Conservation (phyloP, 192 early-diverging fungal species). For the Dimargaris cristalligena region DNA sequence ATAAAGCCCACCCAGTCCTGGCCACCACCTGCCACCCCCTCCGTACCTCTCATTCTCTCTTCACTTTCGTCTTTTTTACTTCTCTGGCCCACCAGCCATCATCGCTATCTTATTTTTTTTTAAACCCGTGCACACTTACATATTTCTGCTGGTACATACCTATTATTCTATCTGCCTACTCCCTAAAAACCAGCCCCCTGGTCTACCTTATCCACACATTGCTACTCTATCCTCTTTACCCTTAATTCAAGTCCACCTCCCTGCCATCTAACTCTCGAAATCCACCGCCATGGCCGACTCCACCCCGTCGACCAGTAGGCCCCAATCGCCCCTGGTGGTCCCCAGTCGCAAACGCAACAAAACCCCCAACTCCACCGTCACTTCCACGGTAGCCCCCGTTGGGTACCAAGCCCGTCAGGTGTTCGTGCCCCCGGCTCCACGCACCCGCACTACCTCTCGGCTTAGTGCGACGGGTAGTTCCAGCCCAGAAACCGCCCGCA, state of each 20-base stretch:
- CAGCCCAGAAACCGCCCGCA: neutral
- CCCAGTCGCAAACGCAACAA: constrained; percentile 1
- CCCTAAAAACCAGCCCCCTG: neutral
- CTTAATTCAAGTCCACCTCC: neutral
- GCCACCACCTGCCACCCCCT: too few relatives aligned
- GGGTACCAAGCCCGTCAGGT: constrained; percentile 6
- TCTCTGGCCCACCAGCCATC: too few relatives aligned
- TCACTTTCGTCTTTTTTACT: too few relatives aligned
- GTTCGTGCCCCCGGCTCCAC: neutral
- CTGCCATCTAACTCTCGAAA: neutral
- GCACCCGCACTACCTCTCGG: neutral
- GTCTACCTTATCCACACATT: neutral
- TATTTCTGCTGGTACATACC: too few relatives aligned
- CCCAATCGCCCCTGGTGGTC: constrained; percentile 1
- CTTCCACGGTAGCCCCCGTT: constrained; percentile 1
- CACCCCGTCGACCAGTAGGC: neutral
- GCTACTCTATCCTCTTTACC: neutral
- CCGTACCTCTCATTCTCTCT: too few relatives aligned
- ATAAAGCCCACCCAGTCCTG: too few relatives aligned
- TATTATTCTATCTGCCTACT: too few relatives aligned
- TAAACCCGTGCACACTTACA: too few relatives aligned
- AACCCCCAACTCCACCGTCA: neutral
- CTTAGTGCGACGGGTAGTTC: neutral
- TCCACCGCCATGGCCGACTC: too few relatives aligned
- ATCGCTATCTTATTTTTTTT: too few relatives aligned